Base-by-base conservation (phyloP, 768 basidiomycete genomes). In the Austroboletus festivus region DNA sequence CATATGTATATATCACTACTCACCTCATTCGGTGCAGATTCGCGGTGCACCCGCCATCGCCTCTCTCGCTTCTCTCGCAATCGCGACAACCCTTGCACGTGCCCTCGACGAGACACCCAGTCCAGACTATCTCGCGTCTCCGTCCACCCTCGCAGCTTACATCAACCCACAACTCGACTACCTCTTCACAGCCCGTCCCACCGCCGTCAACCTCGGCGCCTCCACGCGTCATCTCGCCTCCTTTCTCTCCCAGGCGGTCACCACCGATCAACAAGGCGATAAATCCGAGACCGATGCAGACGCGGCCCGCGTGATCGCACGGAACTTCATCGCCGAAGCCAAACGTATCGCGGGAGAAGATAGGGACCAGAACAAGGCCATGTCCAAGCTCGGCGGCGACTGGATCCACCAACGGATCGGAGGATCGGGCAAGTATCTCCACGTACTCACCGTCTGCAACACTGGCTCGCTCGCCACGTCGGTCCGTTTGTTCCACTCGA, bases 401-500 rank as follows among this genome's bases (percentile, higher is more conserved):
- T 97, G 94, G 94, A 71, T 96, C 31, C 62, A 84, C 31, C 68
- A 80, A 34, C 55, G 53, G 28, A 53, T 63, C 26, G 55, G 54
- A 28, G 67, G 63, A 7, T 63, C 72, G 16, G 72, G 70, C 22
- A 71, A 71, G 38, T 76, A 71, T 33, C 67, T 96, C 49, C 93
- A 89, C 61, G 80, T 95, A 18, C 71, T 96, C 66, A 96, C 94
- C 15, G 91, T 97, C 11, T 97, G 94, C 72, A 97, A 97, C 67
- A 98, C 94, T n/a, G 94, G 94, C 4, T 91, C 88, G 20, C 76
- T 98, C 54, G 94, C 95, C 1, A 96, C 93, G 10, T 95, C 93
- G 24, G 93, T 93, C 44, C 33, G 41, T 18, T 38, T 20, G 28
- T 45, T 21, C 22, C 2, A 8, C 5, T 31, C 46, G 24, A 38